Evolutionary conservation across 2,329 filamentous ascomycete genomes (phyloP).

Genomic region (Diaporthe aspalathi): DNA sequence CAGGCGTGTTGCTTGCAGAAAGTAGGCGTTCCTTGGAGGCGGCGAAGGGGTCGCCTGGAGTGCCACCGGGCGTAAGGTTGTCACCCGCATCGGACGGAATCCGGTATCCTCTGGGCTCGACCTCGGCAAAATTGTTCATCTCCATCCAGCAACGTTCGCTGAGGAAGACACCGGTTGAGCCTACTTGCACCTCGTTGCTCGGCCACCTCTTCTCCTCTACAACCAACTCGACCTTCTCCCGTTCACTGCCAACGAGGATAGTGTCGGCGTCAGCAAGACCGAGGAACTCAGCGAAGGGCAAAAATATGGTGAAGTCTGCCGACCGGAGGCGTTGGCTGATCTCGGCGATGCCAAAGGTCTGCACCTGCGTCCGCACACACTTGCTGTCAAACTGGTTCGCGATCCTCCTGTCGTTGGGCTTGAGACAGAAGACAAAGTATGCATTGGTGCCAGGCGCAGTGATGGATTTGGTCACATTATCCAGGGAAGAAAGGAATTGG

Average conservation of each 20-base stretch:
- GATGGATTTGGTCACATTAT: slow-evolving; percentile 90
- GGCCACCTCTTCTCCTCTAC: slow-evolving; percentile 94
- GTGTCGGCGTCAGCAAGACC: slow-evolving; percentile 87
- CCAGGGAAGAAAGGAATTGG: slow-evolving; percentile 89
- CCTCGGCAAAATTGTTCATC: slow-evolving; percentile 79
- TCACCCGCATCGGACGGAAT: slow-evolving; percentile 72
- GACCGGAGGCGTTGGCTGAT: slow-evolving; percentile 94
- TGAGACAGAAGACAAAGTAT: slow-evolving; percentile 97
- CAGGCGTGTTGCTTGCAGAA: slow-evolving; percentile 65
- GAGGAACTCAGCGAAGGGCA: slow-evolving; percentile 95
- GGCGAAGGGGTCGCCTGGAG: slow-evolving; percentile 68
- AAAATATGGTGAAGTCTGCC: slow-evolving; percentile 94
- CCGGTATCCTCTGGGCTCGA: slow-evolving; percentile 64
- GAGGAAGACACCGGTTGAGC: slow-evolving; percentile 92
- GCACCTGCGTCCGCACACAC: slow-evolving; percentile 92
- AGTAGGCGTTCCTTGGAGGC: slow-evolving; percentile 71
- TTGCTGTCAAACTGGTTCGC: slow-evolving; percentile 99
- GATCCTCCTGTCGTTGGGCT: slow-evolving; percentile 96
- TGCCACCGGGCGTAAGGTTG: slow-evolving; percentile 61
- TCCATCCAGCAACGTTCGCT: slow-evolving; percentile 97
- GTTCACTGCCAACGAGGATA: slow-evolving; percentile 89
- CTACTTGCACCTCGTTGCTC: slow-evolving; percentile 87
- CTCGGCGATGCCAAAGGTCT: slow-evolving; percentile 95
- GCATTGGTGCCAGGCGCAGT: slow-evolving; percentile 85
- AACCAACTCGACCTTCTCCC: slow-evolving; percentile 90